Evolutionary conservation across 2,329 filamentous ascomycete genomes (phyloP), one percentile per base, ranked within the genome.

Genomic region (Tolypocladium inflatum): DNA sequence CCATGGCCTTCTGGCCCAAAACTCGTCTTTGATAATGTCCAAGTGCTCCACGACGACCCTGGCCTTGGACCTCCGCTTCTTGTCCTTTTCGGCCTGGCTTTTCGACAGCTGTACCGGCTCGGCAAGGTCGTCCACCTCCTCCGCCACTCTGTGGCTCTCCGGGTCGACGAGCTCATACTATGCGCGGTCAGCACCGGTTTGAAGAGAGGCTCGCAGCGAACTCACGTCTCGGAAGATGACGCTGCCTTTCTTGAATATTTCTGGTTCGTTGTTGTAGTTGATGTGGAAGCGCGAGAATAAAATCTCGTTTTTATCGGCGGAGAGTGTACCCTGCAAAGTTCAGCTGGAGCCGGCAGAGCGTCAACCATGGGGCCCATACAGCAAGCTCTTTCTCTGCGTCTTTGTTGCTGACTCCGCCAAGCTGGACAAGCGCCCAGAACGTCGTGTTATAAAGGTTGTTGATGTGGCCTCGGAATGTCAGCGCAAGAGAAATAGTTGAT

Each of bases 381-480:
- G 89, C 86, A 51, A 99, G 80, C 59, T 84, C 82, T 67, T 88
- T 82, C 70, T 97, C 93, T 0, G 94, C 94, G 59, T 90, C 88
- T 55, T 86, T 87, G 37, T 85, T 82, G 56, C 83, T 86, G 76
- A 94, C 81, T 0, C 87, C 89, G 2, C 90, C 92, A 54, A 84
- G 77, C 62, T 90, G 84, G 26, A 97, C 88, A 66, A 99, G 78
- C 1, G 87, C 80, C 94, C 94, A 99, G 71, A 97, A 97, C 0
- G 91, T 90, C 0, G 94, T 99, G 71, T 99, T 99, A 74, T 97
- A 99, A 5, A 99, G 82, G 68, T 99, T 99, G 73, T 99, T 99
- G 66, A 99, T 96, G 70, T 99, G 94, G 63, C 90, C 90, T 93
- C 60, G 11, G 0, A 30, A 13, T 3, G 41, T 70, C 60, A 67